These are phyloP conservation scores for Aspergillus viridinutans DNA, from an alignment of 2,329 filamentous ascomycete genomes.

Conservation along the genomic window DNA sequence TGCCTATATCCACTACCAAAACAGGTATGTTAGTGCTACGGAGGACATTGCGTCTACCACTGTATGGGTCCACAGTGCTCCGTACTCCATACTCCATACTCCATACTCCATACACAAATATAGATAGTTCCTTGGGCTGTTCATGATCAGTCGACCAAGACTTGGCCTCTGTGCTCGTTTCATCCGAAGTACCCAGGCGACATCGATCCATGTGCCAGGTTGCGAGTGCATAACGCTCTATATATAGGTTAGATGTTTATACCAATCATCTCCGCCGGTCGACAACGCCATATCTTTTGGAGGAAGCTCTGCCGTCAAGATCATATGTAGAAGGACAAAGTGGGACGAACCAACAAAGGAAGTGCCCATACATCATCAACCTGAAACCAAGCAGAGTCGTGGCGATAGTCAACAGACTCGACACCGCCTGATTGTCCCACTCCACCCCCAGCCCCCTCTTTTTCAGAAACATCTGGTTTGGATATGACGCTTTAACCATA, in stretches of 20 bases:
- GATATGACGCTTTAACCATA: background rate
- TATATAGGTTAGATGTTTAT: background rate
- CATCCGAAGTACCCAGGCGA: background rate
- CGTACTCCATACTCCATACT: too few relatives aligned
- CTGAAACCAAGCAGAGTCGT: background rate
- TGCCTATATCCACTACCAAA: background rate
- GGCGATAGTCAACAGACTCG: background rate
- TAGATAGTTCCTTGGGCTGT: background rate
- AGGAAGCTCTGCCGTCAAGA: background rate
- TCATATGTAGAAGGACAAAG: background rate
- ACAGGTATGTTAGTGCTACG: too few relatives aligned
- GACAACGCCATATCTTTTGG: background rate
- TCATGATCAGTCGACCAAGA: background rate
- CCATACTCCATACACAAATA: too few relatives aligned
- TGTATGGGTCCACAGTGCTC: too few relatives aligned
- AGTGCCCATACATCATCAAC: background rate
- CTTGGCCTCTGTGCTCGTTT: background rate
- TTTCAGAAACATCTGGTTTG: background rate
- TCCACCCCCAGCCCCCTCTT: conserved; percentile 12
- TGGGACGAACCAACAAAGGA: background rate
- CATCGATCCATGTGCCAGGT: background rate
- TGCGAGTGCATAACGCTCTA: background rate
- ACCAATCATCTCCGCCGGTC: background rate
- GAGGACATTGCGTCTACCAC: too few relatives aligned
- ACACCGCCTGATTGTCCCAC: conserved; percentile 2